Evolutionary conservation across 352 stramenopile species (phyloP), one percentile per base, ranked within the genome.

Genomic region (Globisporangium carolinianum): DNA sequence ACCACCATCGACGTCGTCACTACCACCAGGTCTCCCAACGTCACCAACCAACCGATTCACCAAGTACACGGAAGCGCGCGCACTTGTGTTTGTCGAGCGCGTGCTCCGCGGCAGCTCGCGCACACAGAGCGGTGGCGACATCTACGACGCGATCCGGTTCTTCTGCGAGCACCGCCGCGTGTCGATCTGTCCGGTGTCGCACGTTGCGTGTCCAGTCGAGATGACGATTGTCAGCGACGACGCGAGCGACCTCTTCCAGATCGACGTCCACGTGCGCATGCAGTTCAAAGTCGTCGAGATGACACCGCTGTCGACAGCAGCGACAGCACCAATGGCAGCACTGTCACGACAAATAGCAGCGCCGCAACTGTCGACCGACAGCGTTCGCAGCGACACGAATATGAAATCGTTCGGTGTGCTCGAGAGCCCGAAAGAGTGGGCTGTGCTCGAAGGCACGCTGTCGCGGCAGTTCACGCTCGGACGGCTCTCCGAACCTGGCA

Each of bases 91-190:
- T 58, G 76, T 89, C 17, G 78, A 92, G 55, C 78, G 79, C 15
- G 78, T 89, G 3, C 61, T 92, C 36, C 68, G 82, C 45, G 78
- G 77, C 14, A 88, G 78, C 49, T 82, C 77, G 15, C 68, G 82
- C 49, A 92, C 82, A 36, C 77, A 90, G 67, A 92, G 73, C 32
- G 79, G 82, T 11, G 79, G 82, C 3, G 82, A 92, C 55, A 90
- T 92, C 59, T 92, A 90, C 66, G 79, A 92, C 54, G 72, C 79
- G 45, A 89, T 90, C 65, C 83, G 74, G 45, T 85, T 87, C 51
- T 75, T 89, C 55, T 89, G 79, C 48, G 68, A 79, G 48, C 76
- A 90, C 41, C 59, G 70, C 1, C 68, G 75, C 17, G 55, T 89
- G 5, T 79, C 76, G 24, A 82, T 89, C 49, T 89, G 82, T 35